Percentiles rank a stretch among this genome's conserved stretches.
Evolutionary conservation across 2,329 filamentous ascomycete species (phyloP).

Genomic region (Claviceps humidiphila): DNA sequence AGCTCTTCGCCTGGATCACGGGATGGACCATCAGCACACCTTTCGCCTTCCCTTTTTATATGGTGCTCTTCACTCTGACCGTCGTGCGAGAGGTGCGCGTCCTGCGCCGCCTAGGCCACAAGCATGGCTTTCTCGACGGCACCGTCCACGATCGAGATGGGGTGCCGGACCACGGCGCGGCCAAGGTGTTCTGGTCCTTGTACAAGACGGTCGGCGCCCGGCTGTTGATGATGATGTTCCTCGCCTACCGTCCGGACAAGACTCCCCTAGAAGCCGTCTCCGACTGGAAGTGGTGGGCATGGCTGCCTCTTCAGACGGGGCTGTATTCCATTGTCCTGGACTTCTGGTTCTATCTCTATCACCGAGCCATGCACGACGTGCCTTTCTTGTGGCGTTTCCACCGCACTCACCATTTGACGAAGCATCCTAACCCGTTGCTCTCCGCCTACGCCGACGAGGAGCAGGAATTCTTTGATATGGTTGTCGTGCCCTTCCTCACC

Average conservation of each 20-base stretch:
- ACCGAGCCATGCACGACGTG: conserved; percentile 27
- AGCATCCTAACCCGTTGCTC: conserved; percentile 22
- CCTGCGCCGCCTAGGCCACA: conserved; percentile 25
- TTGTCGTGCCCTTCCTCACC: conserved; percentile 24
- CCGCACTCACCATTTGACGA: conserved; percentile 30
- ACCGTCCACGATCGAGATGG: conserved; percentile 16
- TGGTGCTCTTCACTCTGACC: conserved; percentile 23
- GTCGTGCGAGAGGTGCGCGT: conserved; percentile 25
- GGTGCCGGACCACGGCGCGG: conserved; percentile 25
- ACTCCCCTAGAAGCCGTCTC: conserved; percentile 6
- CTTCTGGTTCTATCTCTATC: conserved; percentile 29
- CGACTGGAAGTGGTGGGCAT: conserved; percentile 14
- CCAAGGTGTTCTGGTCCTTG: conserved; percentile 21
- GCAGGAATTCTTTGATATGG: conserved; percentile 29
- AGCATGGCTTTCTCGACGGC: conserved; percentile 28
- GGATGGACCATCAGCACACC: conserved; percentile 15
- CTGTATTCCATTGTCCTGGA: conserved; percentile 17
- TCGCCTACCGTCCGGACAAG: conserved; percentile 15
- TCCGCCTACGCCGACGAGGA: conserved; percentile 24
- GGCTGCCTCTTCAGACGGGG: conserved; percentile 23
- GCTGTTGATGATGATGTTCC: conserved; percentile 18
- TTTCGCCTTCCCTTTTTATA: conserved; percentile 23
- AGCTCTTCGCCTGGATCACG: conserved; percentile 19
- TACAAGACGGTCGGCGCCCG: conserved; percentile 20
- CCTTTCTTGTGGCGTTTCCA: conserved; percentile 28